A percentile compares a stretch with the other conserved stretches of the same genome.
These are phyloP conservation scores for Pseudotsuga menziesii DNA, from an alignment of 75 land plant species.

Conservation along the genomic window DNA sequence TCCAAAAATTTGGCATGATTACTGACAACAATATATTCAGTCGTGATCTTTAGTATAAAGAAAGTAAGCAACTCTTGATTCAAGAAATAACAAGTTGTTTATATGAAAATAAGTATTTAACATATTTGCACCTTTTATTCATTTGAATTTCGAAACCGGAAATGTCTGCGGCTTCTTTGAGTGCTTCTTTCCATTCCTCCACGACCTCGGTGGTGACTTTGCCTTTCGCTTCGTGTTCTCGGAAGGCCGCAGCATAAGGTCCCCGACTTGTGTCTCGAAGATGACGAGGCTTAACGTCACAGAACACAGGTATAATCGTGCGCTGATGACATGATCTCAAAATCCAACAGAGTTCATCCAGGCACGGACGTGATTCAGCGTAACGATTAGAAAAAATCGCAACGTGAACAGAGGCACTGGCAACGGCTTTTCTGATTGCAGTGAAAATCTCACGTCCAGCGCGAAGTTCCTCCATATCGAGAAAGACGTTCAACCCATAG, in stretches of 20 bases:
- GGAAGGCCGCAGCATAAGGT: background rate
- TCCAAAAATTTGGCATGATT: too few species aligned
- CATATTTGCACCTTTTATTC: too few species aligned
- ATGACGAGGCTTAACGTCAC: background rate
- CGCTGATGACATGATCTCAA: background rate
- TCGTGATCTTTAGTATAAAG: too few species aligned
- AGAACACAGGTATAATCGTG: background rate
- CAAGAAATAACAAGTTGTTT: too few species aligned
- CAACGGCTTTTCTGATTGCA: background rate
- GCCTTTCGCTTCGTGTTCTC: background rate
- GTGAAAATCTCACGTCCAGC: background rate
- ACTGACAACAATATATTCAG: too few species aligned
- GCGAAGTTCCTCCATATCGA: background rate
- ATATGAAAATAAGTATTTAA: too few species aligned
- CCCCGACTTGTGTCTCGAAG: background rate
- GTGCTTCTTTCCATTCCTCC: background rate
- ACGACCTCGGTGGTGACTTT: background rate
- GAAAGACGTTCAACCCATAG: background rate
- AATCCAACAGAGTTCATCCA: background rate
- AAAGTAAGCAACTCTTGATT: too few species aligned
- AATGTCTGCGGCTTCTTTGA: background rate
- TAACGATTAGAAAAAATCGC: background rate
- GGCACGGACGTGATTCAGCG: background rate
- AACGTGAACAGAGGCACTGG: background rate
- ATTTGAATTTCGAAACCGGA: too few species aligned